Percentiles rank a stretch among this genome's conserved stretches.
Conservation (phyloP, 2,329 filamentous ascomycete species). For the Ophiocordyceps camponoti-floridani region DNA sequence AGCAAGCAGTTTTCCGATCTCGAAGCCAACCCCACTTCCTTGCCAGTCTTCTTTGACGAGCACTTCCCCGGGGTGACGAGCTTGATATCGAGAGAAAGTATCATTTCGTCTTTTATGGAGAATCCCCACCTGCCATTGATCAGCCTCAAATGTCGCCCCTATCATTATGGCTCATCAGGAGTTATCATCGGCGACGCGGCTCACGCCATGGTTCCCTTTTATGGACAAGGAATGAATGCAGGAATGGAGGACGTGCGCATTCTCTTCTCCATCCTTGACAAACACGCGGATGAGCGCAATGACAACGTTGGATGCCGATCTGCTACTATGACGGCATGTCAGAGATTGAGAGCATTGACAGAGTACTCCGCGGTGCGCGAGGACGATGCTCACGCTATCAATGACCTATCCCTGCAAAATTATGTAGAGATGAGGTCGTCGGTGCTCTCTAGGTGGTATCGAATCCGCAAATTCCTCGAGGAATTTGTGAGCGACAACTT, state of each 20-base stretch:
- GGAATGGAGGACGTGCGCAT: conserved; percentile 87
- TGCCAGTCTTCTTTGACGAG: conserved; percentile 59
- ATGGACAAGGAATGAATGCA: conserved; percentile 95
- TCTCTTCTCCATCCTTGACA: conserved; percentile 68
- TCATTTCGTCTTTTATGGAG: conserved; percentile 54
- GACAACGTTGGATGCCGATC: conserved; percentile 6
- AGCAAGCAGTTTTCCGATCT: conserved; percentile 25
- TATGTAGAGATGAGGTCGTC: conserved; percentile 87
- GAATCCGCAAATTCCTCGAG: conserved; percentile 69
- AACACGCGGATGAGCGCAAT: conserved; percentile 27
- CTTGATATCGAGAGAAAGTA: conserved; percentile 47
- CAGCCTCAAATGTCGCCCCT: conserved; percentile 79
- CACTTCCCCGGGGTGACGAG: conserved; percentile 76
- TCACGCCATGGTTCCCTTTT: conserved; percentile 97
- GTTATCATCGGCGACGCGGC: conserved; percentile 88
- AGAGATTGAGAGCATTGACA: conserved; percentile 46
- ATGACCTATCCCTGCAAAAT: conserved; percentile 78
- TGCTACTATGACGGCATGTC: conserved; percentile 28
- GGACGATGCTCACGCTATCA: conserved; percentile 74
- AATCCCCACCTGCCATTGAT: conserved; percentile 90
- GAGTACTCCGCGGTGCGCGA: conserved; percentile 61
- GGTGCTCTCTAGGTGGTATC: conserved; percentile 62
- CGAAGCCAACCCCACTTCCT: conserved; percentile 37
- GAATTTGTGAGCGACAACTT: conserved; percentile 63
- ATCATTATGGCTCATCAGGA: conserved; percentile 60